Evolutionary conservation across 1,284 basidiomycete species (phyloP).

Genomic region (Coniophora puteana): DNA sequence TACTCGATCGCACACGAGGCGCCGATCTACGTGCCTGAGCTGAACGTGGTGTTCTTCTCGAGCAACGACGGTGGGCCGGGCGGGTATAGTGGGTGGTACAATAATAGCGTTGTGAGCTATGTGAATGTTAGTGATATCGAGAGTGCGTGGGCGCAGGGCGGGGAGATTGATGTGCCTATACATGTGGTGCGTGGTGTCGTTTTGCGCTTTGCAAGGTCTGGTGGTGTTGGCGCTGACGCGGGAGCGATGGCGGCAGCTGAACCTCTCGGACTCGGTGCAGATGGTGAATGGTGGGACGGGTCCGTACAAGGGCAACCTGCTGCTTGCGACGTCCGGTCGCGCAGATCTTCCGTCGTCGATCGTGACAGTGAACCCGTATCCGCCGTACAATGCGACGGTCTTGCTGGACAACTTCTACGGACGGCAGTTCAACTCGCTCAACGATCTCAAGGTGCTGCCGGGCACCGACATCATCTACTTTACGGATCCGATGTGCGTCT

Average conservation of each 20-base stretch:
- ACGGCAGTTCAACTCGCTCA: slow-evolving; percentile 74
- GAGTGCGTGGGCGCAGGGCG: slow-evolving; percentile 20
- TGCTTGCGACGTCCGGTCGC: slow-evolving; percentile 66
- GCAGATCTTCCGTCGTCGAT: slow-evolving; percentile 59
- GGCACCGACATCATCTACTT: slow-evolving; percentile 56
- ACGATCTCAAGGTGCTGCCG: slow-evolving; percentile 72
- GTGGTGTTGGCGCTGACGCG: no score
- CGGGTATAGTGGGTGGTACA: slow-evolving; percentile 33
- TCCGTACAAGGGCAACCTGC: slow-evolving; percentile 51
- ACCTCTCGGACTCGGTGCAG: slow-evolving; percentile 41
- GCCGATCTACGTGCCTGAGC: slow-evolving; percentile 51
- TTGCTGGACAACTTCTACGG: slow-evolving; percentile 67
- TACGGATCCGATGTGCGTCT: slow-evolving; percentile 57
- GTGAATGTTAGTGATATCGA: slow-evolving; percentile 41
- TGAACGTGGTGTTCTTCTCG: slow-evolving; percentile 51
- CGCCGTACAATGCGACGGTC: slow-evolving; percentile 59
- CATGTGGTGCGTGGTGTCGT: no score
- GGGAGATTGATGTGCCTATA: slow-evolving; percentile 48
- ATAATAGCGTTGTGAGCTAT: slow-evolving; percentile 38
- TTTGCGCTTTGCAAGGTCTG: no score
- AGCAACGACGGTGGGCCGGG: slow-evolving; percentile 40
- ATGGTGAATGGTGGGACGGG: slow-evolving; percentile 75
- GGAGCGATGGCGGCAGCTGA: slow-evolving; percentile 30
- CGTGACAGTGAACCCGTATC: slow-evolving; percentile 54
- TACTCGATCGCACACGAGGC: slow-evolving; percentile 72